Conservation (phyloP, 257 asterid genomes). For the Petrea volubilis region DNA sequence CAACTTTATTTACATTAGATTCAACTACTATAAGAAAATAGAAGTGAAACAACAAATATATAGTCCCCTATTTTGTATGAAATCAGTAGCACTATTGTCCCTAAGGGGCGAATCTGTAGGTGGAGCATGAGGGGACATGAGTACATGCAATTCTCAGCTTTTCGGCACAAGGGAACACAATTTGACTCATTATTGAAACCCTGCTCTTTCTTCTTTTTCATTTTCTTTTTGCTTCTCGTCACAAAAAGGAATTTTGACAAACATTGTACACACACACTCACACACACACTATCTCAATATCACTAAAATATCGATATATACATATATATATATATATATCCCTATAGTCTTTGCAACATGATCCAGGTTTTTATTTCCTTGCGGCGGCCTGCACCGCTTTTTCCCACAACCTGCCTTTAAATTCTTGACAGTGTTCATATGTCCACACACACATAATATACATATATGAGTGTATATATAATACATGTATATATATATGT, state of each 20-base stretch:
- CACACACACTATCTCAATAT: neutral
- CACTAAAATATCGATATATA: too few species aligned
- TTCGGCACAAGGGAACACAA: conserved; percentile 4
- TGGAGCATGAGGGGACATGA: conserved; percentile 4
- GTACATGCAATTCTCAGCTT: neutral
- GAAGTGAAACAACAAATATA: too few species aligned
- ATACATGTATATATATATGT: too few species aligned
- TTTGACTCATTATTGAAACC: neutral
- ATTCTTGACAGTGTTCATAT: too few species aligned
- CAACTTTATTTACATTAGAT: too few species aligned
- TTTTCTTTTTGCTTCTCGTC: neutral
- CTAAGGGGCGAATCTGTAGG: neutral
- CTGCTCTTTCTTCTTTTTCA: neutral
- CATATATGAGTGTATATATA: too few species aligned
- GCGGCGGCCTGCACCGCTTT: too few species aligned
- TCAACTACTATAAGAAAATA: too few species aligned
- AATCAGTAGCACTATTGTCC: neutral
- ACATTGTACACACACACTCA: neutral
- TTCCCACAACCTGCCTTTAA: too few species aligned
- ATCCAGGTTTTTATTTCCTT: neutral
- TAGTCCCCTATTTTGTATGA: neutral
- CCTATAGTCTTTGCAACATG: neutral
- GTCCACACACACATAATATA: too few species aligned
- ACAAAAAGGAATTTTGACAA: neutral
- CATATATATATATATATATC: neutral